Percentiles rank a stretch among this genome's conserved stretches.
phyloP scores from a whole-genome alignment of 2,329 filamentous ascomycete genomes.

The Paracorniculantispora psalliotae region DNA sequence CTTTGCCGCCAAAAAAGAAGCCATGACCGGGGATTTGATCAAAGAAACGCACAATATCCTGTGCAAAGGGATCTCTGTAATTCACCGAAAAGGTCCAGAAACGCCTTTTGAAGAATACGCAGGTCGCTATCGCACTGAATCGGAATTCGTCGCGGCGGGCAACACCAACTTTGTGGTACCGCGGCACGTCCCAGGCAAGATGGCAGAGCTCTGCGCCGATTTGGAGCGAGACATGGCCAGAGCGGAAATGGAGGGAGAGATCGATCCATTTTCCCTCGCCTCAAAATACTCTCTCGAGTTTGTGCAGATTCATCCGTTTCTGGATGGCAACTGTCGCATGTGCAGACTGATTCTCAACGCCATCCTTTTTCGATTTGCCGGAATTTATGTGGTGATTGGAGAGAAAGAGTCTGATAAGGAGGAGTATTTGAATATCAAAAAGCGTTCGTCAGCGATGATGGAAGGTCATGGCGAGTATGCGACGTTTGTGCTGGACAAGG shows the following conservation, averaged over 20 bases:
- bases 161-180: slow-evolving; percentile 24
- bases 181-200: slow-evolving; percentile 20
- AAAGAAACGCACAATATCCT: neutral
- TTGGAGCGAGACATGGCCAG: slow-evolving; percentile 18
- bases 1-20: slow-evolving; percentile 36
- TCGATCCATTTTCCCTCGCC: slow-evolving; percentile 28
- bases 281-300: slow-evolving; percentile 26
- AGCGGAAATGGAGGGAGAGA: neutral
- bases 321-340: slow-evolving; percentile 34
- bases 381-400: slow-evolving; percentile 20
- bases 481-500: slow-evolving; percentile 20
- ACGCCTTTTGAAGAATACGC: slow-evolving; percentile 20
- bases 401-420: slow-evolving; percentile 17
- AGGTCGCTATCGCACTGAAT: slow-evolving; percentile 22
- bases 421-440: slow-evolving; percentile 22
- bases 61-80: neutral
- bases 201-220: slow-evolving; percentile 23
- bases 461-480: slow-evolving; percentile 26
- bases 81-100: neutral
- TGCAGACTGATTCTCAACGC: slow-evolving; percentile 34
- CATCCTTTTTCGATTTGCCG: slow-evolving; percentile 27
- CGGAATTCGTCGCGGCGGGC: slow-evolving; percentile 21
- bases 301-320: slow-evolving; percentile 35
- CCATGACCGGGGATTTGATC: neutral
- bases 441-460: slow-evolving; percentile 18